Conservation (phyloP, 257 asterid genomes). For the Fraxinus excelsior region DNA sequence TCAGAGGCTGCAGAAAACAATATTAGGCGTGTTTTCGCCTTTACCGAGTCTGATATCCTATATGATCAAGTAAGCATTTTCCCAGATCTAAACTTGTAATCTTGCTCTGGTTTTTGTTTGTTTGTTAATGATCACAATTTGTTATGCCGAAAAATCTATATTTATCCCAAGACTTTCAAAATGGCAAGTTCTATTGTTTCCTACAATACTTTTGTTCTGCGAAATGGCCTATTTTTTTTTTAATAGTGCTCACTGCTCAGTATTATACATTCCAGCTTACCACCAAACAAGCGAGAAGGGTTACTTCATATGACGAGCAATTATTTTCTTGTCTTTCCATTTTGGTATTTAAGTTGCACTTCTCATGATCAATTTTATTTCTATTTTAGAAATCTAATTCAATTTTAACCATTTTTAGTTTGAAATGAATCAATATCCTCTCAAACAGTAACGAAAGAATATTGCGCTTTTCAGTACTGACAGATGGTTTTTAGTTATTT, state of each 20-base stretch:
- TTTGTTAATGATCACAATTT: neutral
- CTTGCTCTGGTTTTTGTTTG: neutral
- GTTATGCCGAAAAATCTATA: neutral
- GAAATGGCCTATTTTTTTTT: too few species aligned
- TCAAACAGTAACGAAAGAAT: neutral
- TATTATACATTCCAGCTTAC: neutral
- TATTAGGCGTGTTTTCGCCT: conserved; percentile 52
- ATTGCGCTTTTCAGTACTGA: neutral
- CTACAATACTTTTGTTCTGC: neutral
- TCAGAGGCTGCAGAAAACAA: conserved; percentile 60
- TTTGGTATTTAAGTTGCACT: neutral
- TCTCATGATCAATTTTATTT: neutral
- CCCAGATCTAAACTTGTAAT: conserved; percentile 11
- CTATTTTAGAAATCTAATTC: neutral
- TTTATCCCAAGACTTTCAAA: neutral
- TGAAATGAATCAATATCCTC: neutral
- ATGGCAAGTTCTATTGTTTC: neutral
- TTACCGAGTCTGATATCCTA: conserved; percentile 67
- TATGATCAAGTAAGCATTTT: conserved; percentile 68
- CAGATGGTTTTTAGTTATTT: neutral
- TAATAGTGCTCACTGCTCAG: too few species aligned
- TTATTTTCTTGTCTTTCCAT: neutral
- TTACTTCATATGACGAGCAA: neutral
- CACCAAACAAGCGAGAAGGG: neutral
- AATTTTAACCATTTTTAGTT: neutral